Evolutionary conservation across 2,329 filamentous ascomycete species (phyloP), one percentile per base, ranked within the genome.

Genomic region (Fusarium sp.): DNA sequence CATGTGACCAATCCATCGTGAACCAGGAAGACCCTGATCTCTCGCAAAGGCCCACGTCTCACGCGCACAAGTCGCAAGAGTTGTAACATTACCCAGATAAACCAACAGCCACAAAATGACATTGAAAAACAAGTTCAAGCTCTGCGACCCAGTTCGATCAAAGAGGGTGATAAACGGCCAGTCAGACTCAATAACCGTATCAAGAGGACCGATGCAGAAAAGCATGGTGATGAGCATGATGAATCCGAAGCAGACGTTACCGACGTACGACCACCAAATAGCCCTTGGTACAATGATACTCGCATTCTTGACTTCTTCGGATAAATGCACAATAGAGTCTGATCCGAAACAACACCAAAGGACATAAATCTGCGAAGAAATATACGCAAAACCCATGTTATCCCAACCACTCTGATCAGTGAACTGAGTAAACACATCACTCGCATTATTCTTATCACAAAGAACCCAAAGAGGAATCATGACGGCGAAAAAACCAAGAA

Each of bases 201-300:
- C 58, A 5, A 68, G 54, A 4, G 65, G 65, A 1, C 65, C 65
- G 4, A 68, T 68, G 45, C 65, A 68, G 24, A 69, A 68, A 4
- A 68, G 65, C 65, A 68, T 68, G 3, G 65, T 68, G 4, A 68
- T 65, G 1, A 68, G 59, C 65, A 68, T 68, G 8, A 69, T 34
- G 40, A 68, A 69, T 1, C 65, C 65, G 0, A 68, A 69, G 13
- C 54, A 52, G 3, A 69, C 65, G 1, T 69, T 68, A 0, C 65
- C 65, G 0, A 65, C 32, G 2, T 68, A 68, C 0, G 65, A 68
- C 65, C 65, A 68, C 65, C 65, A 68, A 0, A 68, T 68, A 0
- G 65, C 65, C 0, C 65, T 12, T 0, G 65, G 65, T 0, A 68
- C 65, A 1, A 68, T 27, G 3, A 68, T 69, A 0, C 65, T 69